Conservation (phyloP, 192 early-diverging fungal species). For the Powellomyces hirtus region DNA sequence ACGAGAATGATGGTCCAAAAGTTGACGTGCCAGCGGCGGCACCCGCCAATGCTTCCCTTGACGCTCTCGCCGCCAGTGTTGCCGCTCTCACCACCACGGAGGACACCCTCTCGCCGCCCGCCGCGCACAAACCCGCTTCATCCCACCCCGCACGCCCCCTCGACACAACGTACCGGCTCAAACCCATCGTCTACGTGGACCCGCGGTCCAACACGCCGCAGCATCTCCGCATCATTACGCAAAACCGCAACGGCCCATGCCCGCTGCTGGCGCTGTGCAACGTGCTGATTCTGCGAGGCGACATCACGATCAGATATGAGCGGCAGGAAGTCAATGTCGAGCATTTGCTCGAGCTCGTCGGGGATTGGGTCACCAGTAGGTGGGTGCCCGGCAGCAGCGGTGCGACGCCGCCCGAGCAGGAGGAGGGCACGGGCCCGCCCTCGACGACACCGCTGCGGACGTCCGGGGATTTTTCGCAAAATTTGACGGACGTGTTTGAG, state of each 20-base stretch:
- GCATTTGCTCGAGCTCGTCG: conserved; percentile 68
- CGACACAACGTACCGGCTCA: conserved; percentile 61
- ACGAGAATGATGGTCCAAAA: too few species aligned
- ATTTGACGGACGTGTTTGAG: conserved; percentile 18
- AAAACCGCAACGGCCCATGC: conserved; percentile 92
- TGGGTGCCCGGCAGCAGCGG: background rate
- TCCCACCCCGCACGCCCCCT: background rate
- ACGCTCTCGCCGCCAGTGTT: too few species aligned
- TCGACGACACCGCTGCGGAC: too few species aligned
- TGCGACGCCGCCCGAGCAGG: too few species aligned
- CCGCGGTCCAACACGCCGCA: conserved; percentile 40
- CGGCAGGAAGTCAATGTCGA: conserved; percentile 61
- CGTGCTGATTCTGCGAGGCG: conserved; percentile 71
- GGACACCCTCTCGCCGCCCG: too few species aligned
- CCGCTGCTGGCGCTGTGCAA: conserved; percentile 84
- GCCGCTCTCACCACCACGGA: too few species aligned
- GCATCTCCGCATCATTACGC: conserved; percentile 75
- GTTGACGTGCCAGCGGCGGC: too few species aligned
- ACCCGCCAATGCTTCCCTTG: too few species aligned
- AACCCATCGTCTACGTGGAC: conserved; percentile 68
- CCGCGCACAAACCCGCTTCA: too few species aligned
- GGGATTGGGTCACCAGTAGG: conserved; percentile 46
- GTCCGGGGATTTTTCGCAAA: background rate
- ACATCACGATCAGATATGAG: conserved; percentile 54
- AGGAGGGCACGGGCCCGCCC: too few species aligned